These are phyloP conservation scores for Epichloe aotearoae DNA, from an alignment of 2,329 filamentous ascomycete species.

Conservation along the genomic window DNA sequence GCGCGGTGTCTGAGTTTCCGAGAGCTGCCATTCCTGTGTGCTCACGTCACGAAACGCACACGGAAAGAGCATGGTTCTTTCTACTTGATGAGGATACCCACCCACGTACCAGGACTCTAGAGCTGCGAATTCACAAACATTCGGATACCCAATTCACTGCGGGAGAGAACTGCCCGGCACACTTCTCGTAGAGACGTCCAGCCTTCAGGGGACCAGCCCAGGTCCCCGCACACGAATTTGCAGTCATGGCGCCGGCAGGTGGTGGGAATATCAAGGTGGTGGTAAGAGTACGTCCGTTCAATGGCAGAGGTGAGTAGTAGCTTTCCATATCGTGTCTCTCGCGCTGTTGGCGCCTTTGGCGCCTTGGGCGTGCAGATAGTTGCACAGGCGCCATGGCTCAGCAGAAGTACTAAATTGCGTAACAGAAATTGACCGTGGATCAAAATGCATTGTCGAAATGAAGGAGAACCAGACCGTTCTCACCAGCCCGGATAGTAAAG, in stretches of 20 bases:
- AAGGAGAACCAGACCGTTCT: constrained; percentile 84
- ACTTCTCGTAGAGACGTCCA: constrained; percentile 13
- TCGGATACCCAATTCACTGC: not conserved
- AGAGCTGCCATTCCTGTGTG: not conserved
- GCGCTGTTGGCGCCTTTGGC: not conserved
- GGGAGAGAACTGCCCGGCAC: constrained; percentile 10
- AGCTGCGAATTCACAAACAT: not conserved
- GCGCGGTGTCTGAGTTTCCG: not conserved
- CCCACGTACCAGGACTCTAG: not conserved
- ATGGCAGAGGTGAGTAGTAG: constrained; percentile 63
- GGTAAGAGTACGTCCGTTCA: constrained; percentile 91
- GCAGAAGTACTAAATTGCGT: not conserved
- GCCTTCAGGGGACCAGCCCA: constrained; percentile 19
- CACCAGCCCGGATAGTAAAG: constrained; percentile 57
- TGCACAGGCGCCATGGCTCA: constrained; percentile 30
- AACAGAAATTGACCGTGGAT: constrained; percentile 73
- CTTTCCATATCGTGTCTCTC: not conserved
- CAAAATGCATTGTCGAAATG: constrained; percentile 98
- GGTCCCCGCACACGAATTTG: constrained; percentile 21
- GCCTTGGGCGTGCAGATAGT: not conserved
- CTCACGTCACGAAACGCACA: not conserved
- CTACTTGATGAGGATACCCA: constrained; percentile 6
- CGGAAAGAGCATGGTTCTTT: constrained; percentile 8
- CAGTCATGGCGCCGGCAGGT: constrained; percentile 39
- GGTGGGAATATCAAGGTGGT: constrained; percentile 99